phyloP scores from a whole-genome alignment of 805 yeast species.

The Candida maris region DNA sequence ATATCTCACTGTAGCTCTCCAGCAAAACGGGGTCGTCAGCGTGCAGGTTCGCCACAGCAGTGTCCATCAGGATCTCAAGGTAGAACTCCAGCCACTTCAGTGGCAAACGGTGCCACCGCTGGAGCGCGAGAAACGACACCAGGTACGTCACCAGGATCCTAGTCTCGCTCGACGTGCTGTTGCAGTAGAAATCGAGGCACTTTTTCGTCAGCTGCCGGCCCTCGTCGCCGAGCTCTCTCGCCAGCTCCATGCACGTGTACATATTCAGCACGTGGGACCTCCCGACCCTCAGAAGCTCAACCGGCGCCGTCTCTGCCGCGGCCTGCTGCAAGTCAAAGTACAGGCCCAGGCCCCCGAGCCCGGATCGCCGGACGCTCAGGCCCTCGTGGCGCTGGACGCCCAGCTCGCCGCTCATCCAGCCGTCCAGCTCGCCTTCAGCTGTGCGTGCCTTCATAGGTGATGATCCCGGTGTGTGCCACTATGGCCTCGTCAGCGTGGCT shows the following conservation, averaged over 20 bases:
- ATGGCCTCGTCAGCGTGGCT: too few relatives aligned
- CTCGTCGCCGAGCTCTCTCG: constrained; percentile 15
- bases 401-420: constrained; percentile 10
- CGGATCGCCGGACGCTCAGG: constrained; percentile 15
- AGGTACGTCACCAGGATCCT: constrained; percentile 25
- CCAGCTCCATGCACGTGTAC: constrained; percentile 23
- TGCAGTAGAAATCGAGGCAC: constrained; percentile 16
- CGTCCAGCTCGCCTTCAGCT: background rate
- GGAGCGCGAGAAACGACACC: constrained; percentile 18
- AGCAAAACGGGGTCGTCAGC: constrained; percentile 27
- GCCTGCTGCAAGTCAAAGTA: constrained; percentile 19
- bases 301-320: constrained; percentile 9
- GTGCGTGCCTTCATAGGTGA: too few relatives aligned
- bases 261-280: constrained; percentile 30
- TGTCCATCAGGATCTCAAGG: constrained; percentile 31
- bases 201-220: constrained; percentile 18
- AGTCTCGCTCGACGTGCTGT: constrained; percentile 21
- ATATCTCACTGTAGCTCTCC: constrained; percentile 14
- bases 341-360: constrained; percentile 36
- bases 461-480: too few relatives aligned
- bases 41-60: constrained; percentile 29
- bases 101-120: constrained; percentile 3
- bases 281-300: constrained; percentile 40
- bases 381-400: background rate
- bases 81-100: constrained; percentile 22